Evolutionary conservation across 768 basidiomycete genomes (phyloP).

Genomic region (Mycena galericulata): DNA sequence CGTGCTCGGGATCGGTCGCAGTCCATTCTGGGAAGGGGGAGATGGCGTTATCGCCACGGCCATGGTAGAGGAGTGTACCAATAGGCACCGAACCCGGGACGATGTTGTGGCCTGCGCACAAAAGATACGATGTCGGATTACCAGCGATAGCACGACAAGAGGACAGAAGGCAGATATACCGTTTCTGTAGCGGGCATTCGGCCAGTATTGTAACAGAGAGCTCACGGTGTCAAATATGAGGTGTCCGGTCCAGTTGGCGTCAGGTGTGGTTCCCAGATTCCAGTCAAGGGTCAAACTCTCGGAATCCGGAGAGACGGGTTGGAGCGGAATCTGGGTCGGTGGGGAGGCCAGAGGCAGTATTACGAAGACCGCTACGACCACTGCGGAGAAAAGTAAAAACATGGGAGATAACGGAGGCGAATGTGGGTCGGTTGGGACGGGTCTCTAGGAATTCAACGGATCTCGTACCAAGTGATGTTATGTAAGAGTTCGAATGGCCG

Average conservation of each 20-base stretch:
- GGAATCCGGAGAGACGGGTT: no score
- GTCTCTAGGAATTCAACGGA: no score
- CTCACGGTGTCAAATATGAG: constrained; percentile 41
- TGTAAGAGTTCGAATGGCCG: no score
- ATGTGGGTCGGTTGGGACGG: no score
- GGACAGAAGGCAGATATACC: constrained; percentile 36
- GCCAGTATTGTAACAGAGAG: constrained; percentile 55
- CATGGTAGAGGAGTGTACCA: constrained; percentile 39
- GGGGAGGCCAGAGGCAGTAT: no score
- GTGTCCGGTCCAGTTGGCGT: constrained; percentile 40
- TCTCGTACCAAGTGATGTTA: no score
- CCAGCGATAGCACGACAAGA: background rate
- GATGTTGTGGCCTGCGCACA: constrained; percentile 36
- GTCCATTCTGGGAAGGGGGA: constrained; percentile 36
- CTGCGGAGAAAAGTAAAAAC: no score
- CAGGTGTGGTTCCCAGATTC: background rate
- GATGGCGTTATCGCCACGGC: constrained; percentile 24
- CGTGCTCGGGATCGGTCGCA: constrained; percentile 39
- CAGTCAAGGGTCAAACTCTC: no score
- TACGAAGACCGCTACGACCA: no score
- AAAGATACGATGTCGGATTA: constrained; percentile 16
- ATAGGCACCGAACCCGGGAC: constrained; percentile 33
- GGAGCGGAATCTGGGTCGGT: no score
- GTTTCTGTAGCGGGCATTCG: constrained; percentile 52
- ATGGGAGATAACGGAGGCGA: no score